These are phyloP conservation scores for Penicillium sumatraense DNA, from an alignment of 2,329 filamentous ascomycete genomes.

Conservation along the genomic window DNA sequence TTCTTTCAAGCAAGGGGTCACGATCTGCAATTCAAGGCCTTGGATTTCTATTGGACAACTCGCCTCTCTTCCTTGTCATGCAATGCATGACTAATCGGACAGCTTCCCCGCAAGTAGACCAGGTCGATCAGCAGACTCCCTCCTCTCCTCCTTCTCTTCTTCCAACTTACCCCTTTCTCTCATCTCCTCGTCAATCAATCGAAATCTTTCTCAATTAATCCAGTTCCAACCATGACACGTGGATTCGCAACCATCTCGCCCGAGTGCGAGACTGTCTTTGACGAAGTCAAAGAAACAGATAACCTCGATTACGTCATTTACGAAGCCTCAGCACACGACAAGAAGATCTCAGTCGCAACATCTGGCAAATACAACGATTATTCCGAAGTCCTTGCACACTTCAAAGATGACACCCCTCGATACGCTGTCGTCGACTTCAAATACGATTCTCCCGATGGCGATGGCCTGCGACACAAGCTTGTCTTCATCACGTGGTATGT, in stretches of 20 bases:
- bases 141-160: background rate
- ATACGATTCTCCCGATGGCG: constrained; percentile 19
- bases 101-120: background rate
- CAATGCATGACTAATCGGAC: constrained; percentile 2
- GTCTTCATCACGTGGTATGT: constrained; percentile 28
- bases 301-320: constrained; percentile 24
- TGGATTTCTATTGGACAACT: background rate
- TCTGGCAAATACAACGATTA: constrained; percentile 24
- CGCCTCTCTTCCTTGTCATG: background rate
- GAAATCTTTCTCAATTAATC: background rate
- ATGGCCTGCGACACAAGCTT: constrained; percentile 20
- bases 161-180: background rate
- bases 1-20: too few relatives aligned
- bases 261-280: constrained; percentile 22
- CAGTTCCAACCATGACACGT: constrained; percentile 19
- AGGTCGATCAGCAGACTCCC: background rate
- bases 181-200: too few relatives aligned
- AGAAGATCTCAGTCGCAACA: constrained; percentile 20
- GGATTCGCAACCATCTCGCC: constrained; percentile 24
- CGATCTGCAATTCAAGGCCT: background rate
- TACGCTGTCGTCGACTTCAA: constrained; percentile 23
- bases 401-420: constrained; percentile 19
- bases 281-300: constrained; percentile 23
- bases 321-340: constrained; percentile 23
- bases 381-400: constrained; percentile 16